phyloP scores from a whole-genome alignment of 495 filamentous ascomycete species.

The Cladorrhinum samala region DNA sequence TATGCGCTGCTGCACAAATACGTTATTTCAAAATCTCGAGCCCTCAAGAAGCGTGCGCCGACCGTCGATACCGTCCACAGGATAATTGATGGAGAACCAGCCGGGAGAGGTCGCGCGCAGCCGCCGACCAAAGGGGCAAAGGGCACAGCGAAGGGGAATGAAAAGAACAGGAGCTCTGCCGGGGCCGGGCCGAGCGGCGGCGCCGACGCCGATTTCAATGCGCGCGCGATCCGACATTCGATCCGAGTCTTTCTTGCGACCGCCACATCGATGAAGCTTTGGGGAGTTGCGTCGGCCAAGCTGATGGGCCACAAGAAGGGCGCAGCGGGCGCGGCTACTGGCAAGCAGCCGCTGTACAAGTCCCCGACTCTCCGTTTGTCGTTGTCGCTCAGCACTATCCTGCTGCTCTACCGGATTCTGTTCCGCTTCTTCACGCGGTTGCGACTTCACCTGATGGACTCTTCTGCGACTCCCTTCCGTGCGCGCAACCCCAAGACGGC shows the following conservation, averaged over 20 bases:
- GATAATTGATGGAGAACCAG: constrained; percentile 36
- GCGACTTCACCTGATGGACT: constrained; percentile 67
- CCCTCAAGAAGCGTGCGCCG: constrained; percentile 57
- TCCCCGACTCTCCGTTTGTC: constrained; percentile 72
- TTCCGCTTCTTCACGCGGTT: constrained; percentile 84
- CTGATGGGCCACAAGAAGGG: constrained; percentile 41
- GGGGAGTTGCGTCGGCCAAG: constrained; percentile 50
- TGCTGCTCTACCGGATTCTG: constrained; percentile 81
- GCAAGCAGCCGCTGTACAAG: constrained; percentile 53
- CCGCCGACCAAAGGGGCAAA: background rate
- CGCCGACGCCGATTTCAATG: constrained; percentile 60
- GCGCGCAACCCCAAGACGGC: constrained; percentile 73
- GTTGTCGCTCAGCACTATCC: constrained; percentile 71
- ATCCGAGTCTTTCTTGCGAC: constrained; percentile 70
- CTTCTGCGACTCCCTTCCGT: constrained; percentile 69
- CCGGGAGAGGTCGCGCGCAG: constrained; percentile 5
- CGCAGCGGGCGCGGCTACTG: background rate
- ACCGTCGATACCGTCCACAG: constrained; percentile 42
- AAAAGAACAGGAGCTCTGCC: constrained; percentile 14
- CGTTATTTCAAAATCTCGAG: constrained; percentile 59
- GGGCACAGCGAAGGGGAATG: constrained; percentile 16
- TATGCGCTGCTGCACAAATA: constrained; percentile 77
- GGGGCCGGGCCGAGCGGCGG: background rate
- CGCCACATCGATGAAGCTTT: constrained; percentile 62
- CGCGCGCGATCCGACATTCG: constrained; percentile 68